A percentile compares a stretch with the other conserved stretches of the same genome.
These are phyloP conservation scores for Populus euphratica DNA, from an alignment of 345 rosid species.

Conservation along the genomic window DNA sequence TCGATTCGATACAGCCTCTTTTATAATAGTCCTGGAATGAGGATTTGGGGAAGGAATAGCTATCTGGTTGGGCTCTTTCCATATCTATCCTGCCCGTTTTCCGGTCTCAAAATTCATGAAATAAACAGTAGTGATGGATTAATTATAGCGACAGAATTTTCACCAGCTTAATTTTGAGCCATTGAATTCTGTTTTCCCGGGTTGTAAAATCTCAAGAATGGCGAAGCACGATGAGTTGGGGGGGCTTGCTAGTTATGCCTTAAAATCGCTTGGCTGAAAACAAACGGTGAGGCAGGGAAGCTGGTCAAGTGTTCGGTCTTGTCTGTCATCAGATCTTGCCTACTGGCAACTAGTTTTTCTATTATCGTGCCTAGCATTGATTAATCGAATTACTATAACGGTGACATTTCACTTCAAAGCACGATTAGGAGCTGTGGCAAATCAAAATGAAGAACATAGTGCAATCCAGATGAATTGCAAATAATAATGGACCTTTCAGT, in stretches of 20 bases:
- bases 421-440: neutral
- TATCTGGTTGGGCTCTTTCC: neutral
- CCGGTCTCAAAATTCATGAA: neutral
- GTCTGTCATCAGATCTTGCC: neutral
- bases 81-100: neutral
- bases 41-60: constrained; percentile 1
- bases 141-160: neutral
- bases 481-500: neutral
- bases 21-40: neutral
- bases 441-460: neutral
- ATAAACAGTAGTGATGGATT: neutral
- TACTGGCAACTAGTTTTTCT: neutral
- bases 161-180: neutral
- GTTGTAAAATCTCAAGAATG: neutral
- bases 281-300: neutral
- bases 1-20: constrained; percentile 9
- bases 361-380: neutral
- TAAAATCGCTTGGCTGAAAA: neutral
- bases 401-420: neutral
- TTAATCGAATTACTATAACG: neutral
- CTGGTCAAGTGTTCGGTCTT: neutral
- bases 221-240: neutral
- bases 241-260: neutral
- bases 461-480: neutral
- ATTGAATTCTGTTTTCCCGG: neutral